Evolutionary conservation across 2,329 filamentous ascomycete genomes (phyloP), one percentile per base, ranked within the genome.

Genomic region (Lithohypha guttulata): DNA sequence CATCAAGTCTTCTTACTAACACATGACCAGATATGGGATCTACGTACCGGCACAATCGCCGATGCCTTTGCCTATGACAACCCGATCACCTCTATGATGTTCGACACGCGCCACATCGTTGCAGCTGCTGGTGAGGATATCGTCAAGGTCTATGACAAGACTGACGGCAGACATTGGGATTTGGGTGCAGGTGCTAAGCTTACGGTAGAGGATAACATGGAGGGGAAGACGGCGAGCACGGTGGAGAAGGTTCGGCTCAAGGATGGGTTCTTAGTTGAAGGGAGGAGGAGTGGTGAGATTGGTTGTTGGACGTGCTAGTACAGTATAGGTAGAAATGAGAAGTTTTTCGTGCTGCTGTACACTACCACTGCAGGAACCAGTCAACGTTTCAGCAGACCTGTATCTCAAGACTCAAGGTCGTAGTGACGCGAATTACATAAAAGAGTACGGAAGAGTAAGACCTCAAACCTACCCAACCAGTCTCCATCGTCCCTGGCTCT

Each of bases 121-220:
- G 77, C 82, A 37, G 89, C 91, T 2, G 86, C 86, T 0, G 84
- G 87, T 28, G 91, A 96, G 60, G 79, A 86, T 54, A 85, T 96
- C 17, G 87, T 91, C 52, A 98, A 98, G 65, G 82, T 98, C 43
- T 98, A 96, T 64, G 91, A 98, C 65, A 96, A 96, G 70, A 80
- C 85, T 2, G 91, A 98, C 57, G 86, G 86, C 27, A 71, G 84
- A 45, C 91, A 96, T 61, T 98, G 91, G 91, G 85, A 94, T 59
- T 95, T 87, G 61, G 91, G 91, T 38, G 79, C 85, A 2, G 89
- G 87, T 23, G 76, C 82, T 33, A 71, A 70, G 2, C 36, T 39
- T 6, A 44, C 27, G 5, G 47, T 49, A 3, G 59, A 63, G 8
- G 79, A 79, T 43, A 75, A 77, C 14, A 77, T 81, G 37, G 72